Evolutionary conservation across 352 stramenopile genomes (phyloP).

Genomic region (Pythium sp.): DNA sequence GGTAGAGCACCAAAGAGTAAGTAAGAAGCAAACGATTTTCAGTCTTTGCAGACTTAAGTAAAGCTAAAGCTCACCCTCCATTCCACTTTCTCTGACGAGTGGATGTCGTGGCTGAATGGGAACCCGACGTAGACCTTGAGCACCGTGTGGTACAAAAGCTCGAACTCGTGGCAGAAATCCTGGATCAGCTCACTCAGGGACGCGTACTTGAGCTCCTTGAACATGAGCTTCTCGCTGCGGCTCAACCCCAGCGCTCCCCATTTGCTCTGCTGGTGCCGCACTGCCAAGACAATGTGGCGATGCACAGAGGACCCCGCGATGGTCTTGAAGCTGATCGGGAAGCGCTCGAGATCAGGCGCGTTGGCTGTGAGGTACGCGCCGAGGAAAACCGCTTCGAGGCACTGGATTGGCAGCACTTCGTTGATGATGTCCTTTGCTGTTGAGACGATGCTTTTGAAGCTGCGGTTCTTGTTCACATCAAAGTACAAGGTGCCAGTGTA

Average conservation of each 20-base stretch:
- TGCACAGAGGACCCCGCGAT: slow-evolving; percentile 54
- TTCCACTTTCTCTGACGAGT: slow-evolving; percentile 85
- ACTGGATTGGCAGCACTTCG: slow-evolving; percentile 86
- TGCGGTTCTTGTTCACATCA: slow-evolving; percentile 84
- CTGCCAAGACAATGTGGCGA: slow-evolving; percentile 78
- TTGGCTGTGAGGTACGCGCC: slow-evolving; percentile 75
- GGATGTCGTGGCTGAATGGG: slow-evolving; percentile 82
- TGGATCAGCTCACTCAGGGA: slow-evolving; percentile 74
- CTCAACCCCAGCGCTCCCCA: slow-evolving; percentile 86
- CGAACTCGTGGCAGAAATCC: slow-evolving; percentile 68
- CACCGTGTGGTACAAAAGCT: slow-evolving; percentile 60
- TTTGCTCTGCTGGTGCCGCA: slow-evolving; percentile 70
- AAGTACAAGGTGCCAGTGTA: slow-evolving; percentile 88
- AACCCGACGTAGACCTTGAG: slow-evolving; percentile 82
- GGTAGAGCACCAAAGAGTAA: not conserved
- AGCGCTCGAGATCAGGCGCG: slow-evolving; percentile 63
- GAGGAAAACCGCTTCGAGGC: slow-evolving; percentile 86
- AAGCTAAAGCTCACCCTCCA: slow-evolving; percentile 55
- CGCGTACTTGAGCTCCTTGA: slow-evolving; percentile 80
- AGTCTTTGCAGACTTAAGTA: not conserved
- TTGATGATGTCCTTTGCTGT: slow-evolving; percentile 85
- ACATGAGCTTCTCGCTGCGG: slow-evolving; percentile 80
- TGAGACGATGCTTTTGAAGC: slow-evolving; percentile 84
- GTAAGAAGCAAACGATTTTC: not conserved
- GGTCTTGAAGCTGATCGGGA: slow-evolving; percentile 88